Percentiles rank a stretch among this genome's conserved stretches.
Evolutionary conservation across 768 basidiomycete genomes (phyloP).

Genomic region (Pholiota microspora): DNA sequence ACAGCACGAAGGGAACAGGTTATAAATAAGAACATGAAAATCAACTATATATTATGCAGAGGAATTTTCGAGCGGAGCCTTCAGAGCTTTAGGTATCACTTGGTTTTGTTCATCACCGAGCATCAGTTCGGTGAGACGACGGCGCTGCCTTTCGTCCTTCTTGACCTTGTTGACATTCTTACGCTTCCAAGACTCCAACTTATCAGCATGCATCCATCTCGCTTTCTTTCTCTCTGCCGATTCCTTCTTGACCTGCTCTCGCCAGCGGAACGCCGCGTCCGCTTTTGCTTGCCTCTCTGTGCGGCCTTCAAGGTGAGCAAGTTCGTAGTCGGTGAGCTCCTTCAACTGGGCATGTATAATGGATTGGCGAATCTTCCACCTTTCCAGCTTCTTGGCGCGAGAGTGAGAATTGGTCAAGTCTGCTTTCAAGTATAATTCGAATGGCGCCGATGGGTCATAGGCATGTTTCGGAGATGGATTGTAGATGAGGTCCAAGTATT

Average conservation of each 20-base stretch:
- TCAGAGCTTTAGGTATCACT: constrained; percentile 40
- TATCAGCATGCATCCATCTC: constrained; percentile 48
- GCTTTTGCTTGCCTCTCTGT: constrained; percentile 61
- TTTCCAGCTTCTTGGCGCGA: constrained; percentile 75
- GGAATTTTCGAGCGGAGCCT: neutral
- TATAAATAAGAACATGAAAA: constrained; percentile 1
- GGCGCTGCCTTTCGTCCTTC: constrained; percentile 50
- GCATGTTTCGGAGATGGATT: constrained; percentile 43
- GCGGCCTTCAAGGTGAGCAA: constrained; percentile 58
- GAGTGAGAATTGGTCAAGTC: constrained; percentile 84
- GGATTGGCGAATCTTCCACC: constrained; percentile 62
- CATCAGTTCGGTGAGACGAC: constrained; percentile 53
- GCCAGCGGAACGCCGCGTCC: constrained; percentile 76
- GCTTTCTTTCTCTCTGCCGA: constrained; percentile 60
- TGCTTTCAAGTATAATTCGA: constrained; percentile 62
- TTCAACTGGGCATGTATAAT: constrained; percentile 49
- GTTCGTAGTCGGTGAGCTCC: constrained; percentile 51
- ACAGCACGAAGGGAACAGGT: neutral
- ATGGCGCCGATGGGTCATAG: constrained; percentile 53
- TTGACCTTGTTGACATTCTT: constrained; percentile 54
- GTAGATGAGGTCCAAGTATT: constrained; percentile 59
- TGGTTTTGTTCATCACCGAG: constrained; percentile 60
- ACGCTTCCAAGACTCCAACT: constrained; percentile 49
- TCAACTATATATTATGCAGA: neutral
- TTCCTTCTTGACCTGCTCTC: constrained; percentile 55